Percentiles rank a stretch among this genome's conserved stretches.
phyloP scores from a whole-genome alignment of 768 basidiomycete species.

The Imleria badia region DNA sequence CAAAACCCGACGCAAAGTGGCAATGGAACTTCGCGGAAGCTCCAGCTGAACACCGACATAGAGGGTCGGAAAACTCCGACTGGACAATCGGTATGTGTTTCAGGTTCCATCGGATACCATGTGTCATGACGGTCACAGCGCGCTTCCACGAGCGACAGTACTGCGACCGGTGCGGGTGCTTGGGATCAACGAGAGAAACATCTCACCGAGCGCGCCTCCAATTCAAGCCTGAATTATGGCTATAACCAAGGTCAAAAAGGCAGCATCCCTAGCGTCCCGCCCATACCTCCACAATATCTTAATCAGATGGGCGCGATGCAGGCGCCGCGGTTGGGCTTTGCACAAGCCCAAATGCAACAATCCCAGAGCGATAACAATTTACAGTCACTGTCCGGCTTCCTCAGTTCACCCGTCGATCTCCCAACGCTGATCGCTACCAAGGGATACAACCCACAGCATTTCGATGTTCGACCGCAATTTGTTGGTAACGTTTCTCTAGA shows the following conservation, averaged over 20 bases:
- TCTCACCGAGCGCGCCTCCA: constrained; percentile 58
- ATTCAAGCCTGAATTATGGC: constrained; percentile 65
- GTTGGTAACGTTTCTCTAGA: constrained; percentile 43
- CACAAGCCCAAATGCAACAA: constrained; percentile 28
- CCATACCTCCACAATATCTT: constrained; percentile 72
- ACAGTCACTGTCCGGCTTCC: constrained; percentile 47
- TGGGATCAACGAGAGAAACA: constrained; percentile 72
- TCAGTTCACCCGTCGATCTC: constrained; percentile 77
- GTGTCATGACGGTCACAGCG: constrained; percentile 36
- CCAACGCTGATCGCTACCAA: constrained; percentile 82
- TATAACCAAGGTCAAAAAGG: constrained; percentile 44
- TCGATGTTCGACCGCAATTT: constrained; percentile 77
- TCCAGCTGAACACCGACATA: constrained; percentile 61
- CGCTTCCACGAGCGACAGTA: constrained; percentile 27
- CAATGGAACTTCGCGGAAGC: constrained; percentile 42
- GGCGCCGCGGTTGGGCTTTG: constrained; percentile 41
- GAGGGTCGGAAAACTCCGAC: constrained; percentile 66
- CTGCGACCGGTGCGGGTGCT: constrained; percentile 36
- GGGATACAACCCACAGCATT: constrained; percentile 87
- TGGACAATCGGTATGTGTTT: constrained; percentile 49
- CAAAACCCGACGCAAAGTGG: constrained; percentile 39
- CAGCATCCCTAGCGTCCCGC: constrained; percentile 63
- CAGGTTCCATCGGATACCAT: constrained; percentile 40
- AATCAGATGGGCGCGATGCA: constrained; percentile 46
- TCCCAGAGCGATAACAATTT: constrained; percentile 26